These are phyloP conservation scores for Cordia subcordata DNA, from an alignment of 257 asterid genomes.

Conservation along the genomic window DNA sequence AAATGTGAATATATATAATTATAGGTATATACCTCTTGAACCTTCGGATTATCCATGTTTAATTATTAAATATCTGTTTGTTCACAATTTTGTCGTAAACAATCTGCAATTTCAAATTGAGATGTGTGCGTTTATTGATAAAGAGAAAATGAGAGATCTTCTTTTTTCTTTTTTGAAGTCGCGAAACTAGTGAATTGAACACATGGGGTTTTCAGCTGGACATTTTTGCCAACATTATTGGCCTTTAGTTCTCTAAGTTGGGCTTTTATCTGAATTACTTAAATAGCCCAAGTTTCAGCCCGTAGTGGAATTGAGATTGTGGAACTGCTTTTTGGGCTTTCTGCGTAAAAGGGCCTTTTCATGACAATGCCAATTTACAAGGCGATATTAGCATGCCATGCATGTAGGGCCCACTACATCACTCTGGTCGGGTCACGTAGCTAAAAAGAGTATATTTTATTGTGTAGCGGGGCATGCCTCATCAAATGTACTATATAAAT, in stretches of 20 bases:
- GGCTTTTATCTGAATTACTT: background rate
- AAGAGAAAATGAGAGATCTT: background rate
- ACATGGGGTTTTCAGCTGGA: too few relatives aligned
- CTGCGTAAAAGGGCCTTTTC: too few relatives aligned
- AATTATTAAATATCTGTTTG: background rate
- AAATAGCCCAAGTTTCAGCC: background rate
- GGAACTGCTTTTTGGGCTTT: background rate
- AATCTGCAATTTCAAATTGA: slow-evolving; percentile 1
- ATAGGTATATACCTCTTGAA: slow-evolving; percentile 44
- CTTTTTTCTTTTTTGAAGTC: too few relatives aligned
- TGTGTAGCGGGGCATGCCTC: too few relatives aligned
- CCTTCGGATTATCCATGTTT: slow-evolving; percentile 47
- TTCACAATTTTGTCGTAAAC: too few relatives aligned
- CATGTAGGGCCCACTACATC: too few relatives aligned
- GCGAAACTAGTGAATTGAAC: background rate
- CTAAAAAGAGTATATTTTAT: too few relatives aligned
- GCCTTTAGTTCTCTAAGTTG: background rate
- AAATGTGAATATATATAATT: background rate
- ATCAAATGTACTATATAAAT: too few relatives aligned
- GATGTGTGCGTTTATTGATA: background rate
- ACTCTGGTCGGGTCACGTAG: too few relatives aligned
- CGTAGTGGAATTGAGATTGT: background rate
- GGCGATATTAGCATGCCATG: too few relatives aligned
- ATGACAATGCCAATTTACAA: too few relatives aligned
- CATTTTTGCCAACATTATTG: background rate